These are phyloP conservation scores for Jamesozyma spencerorum DNA, from an alignment of 805 yeast species.

Conservation along the genomic window DNA sequence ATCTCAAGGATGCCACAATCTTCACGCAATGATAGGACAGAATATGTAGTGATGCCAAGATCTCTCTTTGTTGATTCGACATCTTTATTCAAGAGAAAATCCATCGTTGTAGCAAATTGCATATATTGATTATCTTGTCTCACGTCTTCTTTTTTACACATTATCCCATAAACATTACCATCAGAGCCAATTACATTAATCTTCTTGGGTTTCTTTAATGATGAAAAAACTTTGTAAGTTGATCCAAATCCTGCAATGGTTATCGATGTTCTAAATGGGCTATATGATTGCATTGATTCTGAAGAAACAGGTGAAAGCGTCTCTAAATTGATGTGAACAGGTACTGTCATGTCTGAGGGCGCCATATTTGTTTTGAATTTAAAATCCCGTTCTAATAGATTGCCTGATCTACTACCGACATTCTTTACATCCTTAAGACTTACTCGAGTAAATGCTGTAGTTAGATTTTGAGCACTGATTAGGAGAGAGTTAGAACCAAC, in stretches of 20 bases:
- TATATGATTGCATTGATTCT: slow-evolving; percentile 33
- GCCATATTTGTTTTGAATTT: slow-evolving; percentile 34
- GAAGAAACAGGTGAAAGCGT: slow-evolving; percentile 47
- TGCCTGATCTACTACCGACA: slow-evolving; percentile 20
- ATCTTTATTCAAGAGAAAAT: slow-evolving; percentile 56
- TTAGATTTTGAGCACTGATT: slow-evolving; percentile 17
- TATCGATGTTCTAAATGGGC: slow-evolving; percentile 40
- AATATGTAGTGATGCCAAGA: slow-evolving; percentile 66
- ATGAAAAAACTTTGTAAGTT: slow-evolving; percentile 59
- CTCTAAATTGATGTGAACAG: slow-evolving; percentile 62
- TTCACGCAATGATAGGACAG: slow-evolving; percentile 81
- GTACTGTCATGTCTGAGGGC: slow-evolving; percentile 56
- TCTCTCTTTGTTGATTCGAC: slow-evolving; percentile 66
- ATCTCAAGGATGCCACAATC: slow-evolving; percentile 86
- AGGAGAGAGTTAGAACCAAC: slow-evolving; percentile 12
- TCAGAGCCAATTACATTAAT: slow-evolving; percentile 70
- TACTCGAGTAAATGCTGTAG: slow-evolving; percentile 18
- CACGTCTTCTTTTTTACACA: slow-evolving; percentile 87
- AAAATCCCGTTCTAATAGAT: slow-evolving; percentile 33
- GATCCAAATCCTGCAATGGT: slow-evolving; percentile 59
- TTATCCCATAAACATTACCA: slow-evolving; percentile 59
- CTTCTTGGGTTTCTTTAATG: slow-evolving; percentile 82
- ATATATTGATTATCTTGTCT: slow-evolving; percentile 90
- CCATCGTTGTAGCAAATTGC: slow-evolving; percentile 80
- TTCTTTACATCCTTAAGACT: slow-evolving; percentile 22